Conservation (phyloP, 306 rosid genomes). For the Senna tora region DNA sequence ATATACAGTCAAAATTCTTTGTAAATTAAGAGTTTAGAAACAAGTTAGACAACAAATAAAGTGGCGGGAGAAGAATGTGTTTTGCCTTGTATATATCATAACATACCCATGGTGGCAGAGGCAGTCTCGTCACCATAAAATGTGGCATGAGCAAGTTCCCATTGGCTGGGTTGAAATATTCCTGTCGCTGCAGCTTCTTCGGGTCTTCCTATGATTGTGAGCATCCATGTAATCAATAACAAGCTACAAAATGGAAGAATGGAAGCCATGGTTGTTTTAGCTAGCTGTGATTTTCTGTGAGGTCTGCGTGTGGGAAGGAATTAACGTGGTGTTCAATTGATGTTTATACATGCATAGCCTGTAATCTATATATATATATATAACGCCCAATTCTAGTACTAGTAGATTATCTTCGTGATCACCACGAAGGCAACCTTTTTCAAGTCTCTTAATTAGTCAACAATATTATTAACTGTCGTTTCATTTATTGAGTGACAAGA, state of each 20-base stretch:
- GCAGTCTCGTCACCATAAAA: constrained; percentile 93
- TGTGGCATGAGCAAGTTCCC: constrained; percentile 79
- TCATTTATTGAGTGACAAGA: background rate
- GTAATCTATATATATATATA: no score
- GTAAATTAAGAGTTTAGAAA: no score
- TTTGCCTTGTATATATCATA: no score
- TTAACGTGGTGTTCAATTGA: constrained; percentile 39
- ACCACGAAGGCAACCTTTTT: constrained; percentile 53
- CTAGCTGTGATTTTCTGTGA: background rate
- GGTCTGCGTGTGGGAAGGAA: background rate
- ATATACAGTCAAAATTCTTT: no score
- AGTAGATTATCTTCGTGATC: constrained; percentile 53
- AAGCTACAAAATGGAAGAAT: constrained; percentile 41
- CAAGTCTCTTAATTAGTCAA: constrained; percentile 37
- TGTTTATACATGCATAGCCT: constrained; percentile 36
- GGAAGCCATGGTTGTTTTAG: constrained; percentile 53
- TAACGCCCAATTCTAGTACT: constrained; percentile 16
- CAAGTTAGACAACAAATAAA: no score
- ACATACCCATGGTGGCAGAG: constrained; percentile 73
- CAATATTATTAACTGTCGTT: constrained; percentile 10
- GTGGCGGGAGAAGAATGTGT: no score
- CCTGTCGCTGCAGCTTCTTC: constrained; percentile 21
- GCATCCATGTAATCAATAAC: constrained; percentile 39
- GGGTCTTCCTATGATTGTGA: constrained; percentile 40
- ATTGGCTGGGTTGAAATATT: constrained; percentile 62